Evolutionary conservation across 768 basidiomycete genomes (phyloP), one percentile per base, ranked within the genome.

Genomic region (Tylopilus felleus): DNA sequence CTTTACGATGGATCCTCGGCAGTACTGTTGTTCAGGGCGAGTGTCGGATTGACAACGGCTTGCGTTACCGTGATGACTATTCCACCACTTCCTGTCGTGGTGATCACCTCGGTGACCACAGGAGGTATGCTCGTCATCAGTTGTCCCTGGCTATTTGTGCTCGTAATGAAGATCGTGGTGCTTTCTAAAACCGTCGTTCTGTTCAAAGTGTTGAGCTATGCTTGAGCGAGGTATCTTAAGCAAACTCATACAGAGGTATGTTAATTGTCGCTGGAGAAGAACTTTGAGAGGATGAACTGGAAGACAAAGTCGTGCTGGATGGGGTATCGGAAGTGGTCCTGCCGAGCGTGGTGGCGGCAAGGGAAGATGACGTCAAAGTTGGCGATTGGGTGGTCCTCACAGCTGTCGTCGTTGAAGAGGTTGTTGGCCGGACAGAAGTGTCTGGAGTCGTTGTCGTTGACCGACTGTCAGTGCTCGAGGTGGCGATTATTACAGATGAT

Each of bases 21-120:
- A 47, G 67, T 71, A 36, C 63, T 62, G 39, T 75, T 73, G 64
- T 85, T 74, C 13, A 81, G 70, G 49, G 73, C 79, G 38, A 90
- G 76, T 17, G 90, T 89, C 19, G 88, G 89, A 63, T 90, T 90
- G n/a, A 81, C 74, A 35, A 82, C 72, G 21, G 83, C 70, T 61
- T 82, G 74, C 0, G 89, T 91, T 54, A 87, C 72, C 1, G 86
- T 86, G 45, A 77, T 73, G 31, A 77, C 61, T 14, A 65, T 60
- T 14, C 88, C 88, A 60, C 81, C 73, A 21, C 71, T 74, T 31
- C 72, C 71, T 10, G 84, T 87, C 23, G 80, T 79, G 6, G 79
- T 82, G 36, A 80, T 62, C 13, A 79, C 73, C 31, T 78, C 71
- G 8, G 88, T 90, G 58, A 91, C 65, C 27, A 77, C 62, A 8